A percentile compares a stretch with the other conserved stretches of the same genome.
phyloP scores from a whole-genome alignment of 116 monocot species.

The Dioscorea cayenensis region DNA sequence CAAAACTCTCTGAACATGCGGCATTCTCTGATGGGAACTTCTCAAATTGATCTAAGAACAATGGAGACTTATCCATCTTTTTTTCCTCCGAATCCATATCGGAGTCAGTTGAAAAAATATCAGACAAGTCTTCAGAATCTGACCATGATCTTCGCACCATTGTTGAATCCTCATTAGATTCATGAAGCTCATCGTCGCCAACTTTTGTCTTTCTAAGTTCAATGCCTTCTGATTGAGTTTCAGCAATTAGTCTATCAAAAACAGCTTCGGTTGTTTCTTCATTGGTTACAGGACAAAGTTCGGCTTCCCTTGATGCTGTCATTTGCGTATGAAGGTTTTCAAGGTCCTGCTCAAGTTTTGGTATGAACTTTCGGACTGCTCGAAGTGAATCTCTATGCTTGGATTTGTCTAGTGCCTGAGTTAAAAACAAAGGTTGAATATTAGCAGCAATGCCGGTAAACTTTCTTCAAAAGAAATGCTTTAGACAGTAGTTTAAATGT shows the following conservation, averaged over 20 bases:
- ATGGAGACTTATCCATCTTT: conserved; percentile 25
- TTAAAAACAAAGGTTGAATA: not conserved
- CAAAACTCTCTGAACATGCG: conserved; percentile 41
- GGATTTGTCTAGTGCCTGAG: conserved; percentile 91
- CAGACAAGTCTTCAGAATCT: conserved; percentile 78
- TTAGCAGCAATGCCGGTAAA: too few species aligned
- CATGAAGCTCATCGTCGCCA: conserved; percentile 13
- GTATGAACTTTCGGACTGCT: conserved; percentile 63
- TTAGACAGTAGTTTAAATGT: too few species aligned
- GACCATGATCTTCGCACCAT: conserved; percentile 30
- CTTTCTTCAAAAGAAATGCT: too few species aligned
- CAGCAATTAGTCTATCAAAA: conserved; percentile 1
- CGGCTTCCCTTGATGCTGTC: conserved; percentile 26
- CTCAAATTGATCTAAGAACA: conserved; percentile 69
- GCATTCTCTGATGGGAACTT: conserved; percentile 37
- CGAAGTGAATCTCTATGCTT: conserved; percentile 72
- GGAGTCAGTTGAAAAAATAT: conserved; percentile 83
- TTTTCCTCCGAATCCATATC: conserved; percentile 39
- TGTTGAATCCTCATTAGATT: conserved; percentile 13
- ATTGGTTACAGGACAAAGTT: conserved; percentile 6
- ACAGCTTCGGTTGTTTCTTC: conserved; percentile 12
- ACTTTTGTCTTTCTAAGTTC: conserved; percentile 8
- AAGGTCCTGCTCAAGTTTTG: conserved; percentile 78
- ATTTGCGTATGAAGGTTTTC: conserved; percentile 40
- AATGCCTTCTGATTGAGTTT: conserved; percentile 14